Percentiles rank a stretch among this genome's conserved stretches.
These are phyloP conservation scores for Talaromyces proteolyticus DNA, from an alignment of 495 filamentous ascomycete genomes.

Conservation along the genomic window DNA sequence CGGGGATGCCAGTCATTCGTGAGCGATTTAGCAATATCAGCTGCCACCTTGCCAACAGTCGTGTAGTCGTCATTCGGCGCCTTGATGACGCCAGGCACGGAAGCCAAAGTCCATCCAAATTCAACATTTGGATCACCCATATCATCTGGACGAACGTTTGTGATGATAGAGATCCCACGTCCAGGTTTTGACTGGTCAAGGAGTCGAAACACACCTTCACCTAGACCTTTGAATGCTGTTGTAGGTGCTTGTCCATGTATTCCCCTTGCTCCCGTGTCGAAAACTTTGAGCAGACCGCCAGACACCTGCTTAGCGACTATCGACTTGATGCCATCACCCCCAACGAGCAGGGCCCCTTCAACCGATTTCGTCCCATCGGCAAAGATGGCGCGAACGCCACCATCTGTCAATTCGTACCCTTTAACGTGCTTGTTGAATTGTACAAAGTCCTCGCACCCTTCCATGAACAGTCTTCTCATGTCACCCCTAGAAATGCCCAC, in stretches of 20 bases:
- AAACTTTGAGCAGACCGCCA: constrained; percentile 40
- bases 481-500: constrained; percentile 47
- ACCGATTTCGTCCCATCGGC: constrained; percentile 43
- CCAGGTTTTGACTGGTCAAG: constrained; percentile 28
- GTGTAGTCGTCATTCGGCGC: constrained; percentile 44
- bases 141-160: constrained; percentile 47
- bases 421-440: constrained; percentile 40
- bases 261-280: constrained; percentile 46
- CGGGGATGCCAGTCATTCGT: constrained; percentile 42
- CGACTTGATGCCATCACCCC: constrained; percentile 48
- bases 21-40: constrained; percentile 41
- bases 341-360: constrained; percentile 42
- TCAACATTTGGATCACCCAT: constrained; percentile 45
- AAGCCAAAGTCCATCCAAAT: constrained; percentile 53
- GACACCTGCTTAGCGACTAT: constrained; percentile 45
- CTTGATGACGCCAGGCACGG: constrained; percentile 41
- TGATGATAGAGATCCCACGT: constrained; percentile 42
- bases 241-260: constrained; percentile 51
- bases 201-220: constrained; percentile 45
- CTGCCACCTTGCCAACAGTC: constrained; percentile 42
- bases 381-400: constrained; percentile 40
- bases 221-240: constrained; percentile 45
- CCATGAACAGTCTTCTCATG: constrained; percentile 42
- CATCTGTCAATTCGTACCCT: constrained; percentile 37
- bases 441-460: constrained; percentile 37